These are phyloP conservation scores for Tulasnella sp. DNA, from an alignment of 768 basidiomycete species.

Conservation along the genomic window DNA sequence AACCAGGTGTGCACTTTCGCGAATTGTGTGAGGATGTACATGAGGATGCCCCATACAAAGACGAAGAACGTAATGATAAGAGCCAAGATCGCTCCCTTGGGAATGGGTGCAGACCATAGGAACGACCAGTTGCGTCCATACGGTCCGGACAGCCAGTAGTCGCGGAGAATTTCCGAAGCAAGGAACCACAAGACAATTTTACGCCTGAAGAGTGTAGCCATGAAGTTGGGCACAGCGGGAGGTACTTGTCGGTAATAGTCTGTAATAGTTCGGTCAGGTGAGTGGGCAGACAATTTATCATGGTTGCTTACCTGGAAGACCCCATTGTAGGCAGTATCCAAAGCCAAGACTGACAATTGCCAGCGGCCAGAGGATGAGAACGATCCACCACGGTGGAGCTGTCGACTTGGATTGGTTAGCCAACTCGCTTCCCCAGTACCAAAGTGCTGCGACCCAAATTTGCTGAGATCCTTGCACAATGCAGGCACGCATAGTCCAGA, in stretches of 20 bases:
- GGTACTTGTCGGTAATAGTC: constrained; percentile 91
- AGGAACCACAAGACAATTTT: constrained; percentile 94
- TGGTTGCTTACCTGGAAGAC: constrained; percentile 65
- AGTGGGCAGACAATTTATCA: neutral
- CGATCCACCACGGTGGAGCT: constrained; percentile 80
- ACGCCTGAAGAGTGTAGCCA: constrained; percentile 81
- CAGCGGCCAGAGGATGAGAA: constrained; percentile 76
- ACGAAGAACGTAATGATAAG: constrained; percentile 83
- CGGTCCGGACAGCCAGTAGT: constrained; percentile 89
- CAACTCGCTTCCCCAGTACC: constrained; percentile 91
- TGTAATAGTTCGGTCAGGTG: constrained; percentile 36
- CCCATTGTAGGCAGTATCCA: constrained; percentile 77
- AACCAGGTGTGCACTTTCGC: constrained; percentile 96
- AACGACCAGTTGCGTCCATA: constrained; percentile 95
- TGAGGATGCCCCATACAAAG: constrained; percentile 73
- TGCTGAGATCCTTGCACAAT: constrained; percentile 94
- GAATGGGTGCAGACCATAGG: constrained; percentile 80
- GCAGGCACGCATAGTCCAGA: constrained; percentile 89
- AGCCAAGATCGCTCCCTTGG: constrained; percentile 77
- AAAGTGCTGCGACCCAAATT: constrained; percentile 90
- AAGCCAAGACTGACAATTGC: constrained; percentile 70
- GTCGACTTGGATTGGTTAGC: constrained; percentile 50
- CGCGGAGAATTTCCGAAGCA: constrained; percentile 84
- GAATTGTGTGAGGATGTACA: constrained; percentile 74
- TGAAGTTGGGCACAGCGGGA: constrained; percentile 90